A percentile compares a stretch with the other conserved stretches of the same genome.
Conservation (phyloP, 495 filamentous ascomycete genomes). For the Neurospora sp. region DNA sequence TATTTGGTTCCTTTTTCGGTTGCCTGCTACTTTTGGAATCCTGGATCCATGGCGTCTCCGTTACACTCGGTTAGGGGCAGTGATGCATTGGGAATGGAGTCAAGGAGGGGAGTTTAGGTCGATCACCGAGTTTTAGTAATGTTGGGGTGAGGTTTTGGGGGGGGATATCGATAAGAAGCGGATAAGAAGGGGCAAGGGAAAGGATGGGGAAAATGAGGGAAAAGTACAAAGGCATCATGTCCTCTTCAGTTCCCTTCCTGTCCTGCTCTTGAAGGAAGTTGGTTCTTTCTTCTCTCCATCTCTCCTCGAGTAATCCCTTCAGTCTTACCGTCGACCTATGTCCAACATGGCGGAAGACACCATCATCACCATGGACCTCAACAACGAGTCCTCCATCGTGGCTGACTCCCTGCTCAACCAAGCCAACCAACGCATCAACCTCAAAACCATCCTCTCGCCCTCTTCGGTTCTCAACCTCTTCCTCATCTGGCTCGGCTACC, state of each 20-base stretch:
- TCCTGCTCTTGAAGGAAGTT: not conserved
- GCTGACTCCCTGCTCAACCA: not conserved
- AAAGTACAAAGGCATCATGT: not conserved
- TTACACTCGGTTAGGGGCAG: not conserved
- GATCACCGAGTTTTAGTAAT: not conserved
- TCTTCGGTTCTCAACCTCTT: conserved; percentile 4
- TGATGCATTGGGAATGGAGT: not conserved
- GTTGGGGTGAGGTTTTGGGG: not conserved
- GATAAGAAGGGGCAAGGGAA: not conserved
- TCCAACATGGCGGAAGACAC: not conserved
- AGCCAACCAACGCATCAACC: not conserved
- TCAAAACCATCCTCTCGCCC: not conserved
- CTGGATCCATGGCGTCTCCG: not conserved
- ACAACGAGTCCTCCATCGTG: not conserved
- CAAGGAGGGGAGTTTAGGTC: not conserved
- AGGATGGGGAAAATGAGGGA: not conserved
- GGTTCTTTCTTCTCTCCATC: not conserved
- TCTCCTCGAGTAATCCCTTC: not conserved
- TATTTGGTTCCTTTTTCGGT: not conserved
- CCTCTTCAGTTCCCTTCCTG: not conserved
- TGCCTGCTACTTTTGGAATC: not conserved
- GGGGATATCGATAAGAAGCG: not conserved
- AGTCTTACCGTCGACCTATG: not conserved
- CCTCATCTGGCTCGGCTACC: conserved; percentile 15
- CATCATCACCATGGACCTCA: not conserved